Base-by-base conservation (phyloP, 352 stramenopile species). In the Globisporangium camurandrum region DNA sequence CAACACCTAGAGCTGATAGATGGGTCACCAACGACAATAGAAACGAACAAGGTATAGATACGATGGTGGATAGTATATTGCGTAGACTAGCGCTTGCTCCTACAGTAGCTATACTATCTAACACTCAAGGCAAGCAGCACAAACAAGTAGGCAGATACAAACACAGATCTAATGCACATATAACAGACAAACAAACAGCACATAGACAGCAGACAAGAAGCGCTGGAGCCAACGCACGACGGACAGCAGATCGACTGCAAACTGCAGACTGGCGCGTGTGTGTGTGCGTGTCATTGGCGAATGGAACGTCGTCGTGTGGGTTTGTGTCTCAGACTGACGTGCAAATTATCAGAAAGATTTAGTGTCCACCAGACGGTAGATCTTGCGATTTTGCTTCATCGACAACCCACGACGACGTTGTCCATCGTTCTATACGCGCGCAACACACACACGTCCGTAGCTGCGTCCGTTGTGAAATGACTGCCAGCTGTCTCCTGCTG, bases 321-420 rank as follows among this genome's bases (percentile, higher is more conserved):
- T 51, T 42, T 49, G 61, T 65, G 75, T 68, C 80, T 92, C 80
- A 82, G 77, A 92, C 80, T 92, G 80, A 92, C 80, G 80, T 92
- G 77, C 80, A 92, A 92, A 92, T 89, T 61, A 69, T 74, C 66
- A 70, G 56, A 75, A 59, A 69, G n/a, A n/a, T 55, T 61, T 39
- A 31, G 58, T 84, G 45, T 84, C 71, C 69, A 78, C 62, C 71
- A 24, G 36, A 19, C 36, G 17, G 36, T 74, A 65, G 69, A 42
- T 45, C 41, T 63, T 66, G 71, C 71, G 52, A 75, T 38, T 60
- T 80, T 69, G 36, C 69, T 80, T 83, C 71, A 78, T 42, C 49
- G 71, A 68, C 71, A 62, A 16, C 40, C 38, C 22, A 16, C 17
- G 16, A 11, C 3, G 14, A 12, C 42, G 23, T 31, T 3, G 6